Evolutionary conservation across 192 early-diverging fungal genomes (phyloP), one percentile per base, ranked within the genome.

Genomic region (Coemansia sp.): DNA sequence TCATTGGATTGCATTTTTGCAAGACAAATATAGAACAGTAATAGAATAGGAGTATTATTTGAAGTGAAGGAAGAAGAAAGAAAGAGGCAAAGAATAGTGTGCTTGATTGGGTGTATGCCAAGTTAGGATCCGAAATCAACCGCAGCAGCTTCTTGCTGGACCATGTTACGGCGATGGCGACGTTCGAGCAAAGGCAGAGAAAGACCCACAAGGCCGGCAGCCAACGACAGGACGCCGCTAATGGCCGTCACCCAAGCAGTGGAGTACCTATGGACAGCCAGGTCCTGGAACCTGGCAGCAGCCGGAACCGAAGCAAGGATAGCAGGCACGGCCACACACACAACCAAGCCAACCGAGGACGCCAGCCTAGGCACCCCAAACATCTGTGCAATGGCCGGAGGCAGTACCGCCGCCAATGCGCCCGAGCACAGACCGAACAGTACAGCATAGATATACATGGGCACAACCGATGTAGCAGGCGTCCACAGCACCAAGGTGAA

Each of bases 401-500:
- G 70, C 2, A 79, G 62, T 15, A 64, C 63, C 0, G 70, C 56
- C 3, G 60, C 60, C 14, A 72, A 38, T 2, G 53, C 30, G 0
- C 70, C 75, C 0, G 59, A 62, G n/a, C 70, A 57, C 6, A 72
- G 34, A 1, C 70, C 75, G 25, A 59, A 68, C 48, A 72, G 25
- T 42, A 65, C 70, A 3, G 70, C 54, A 20, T 68, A 79, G 1
- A 60, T 62, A 36, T 63, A 71, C 38, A 77, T 27, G 0, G 68
- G 65, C n/a, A 68, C 68, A 0, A 44, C 15, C 1, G 57, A 61
- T 3, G 0, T 19, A 0, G 68, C 33, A 3, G 74, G 74, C 42
- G 61, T 27, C 58, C 65, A 77, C 4, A 77, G 36, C 1, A 38
- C 64, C 22, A 77, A 61, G 0, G 74, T 77, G 29, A 77, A 65